Conservation (phyloP, 371 early-diverging fungal species). For the Globomyces sp. region DNA sequence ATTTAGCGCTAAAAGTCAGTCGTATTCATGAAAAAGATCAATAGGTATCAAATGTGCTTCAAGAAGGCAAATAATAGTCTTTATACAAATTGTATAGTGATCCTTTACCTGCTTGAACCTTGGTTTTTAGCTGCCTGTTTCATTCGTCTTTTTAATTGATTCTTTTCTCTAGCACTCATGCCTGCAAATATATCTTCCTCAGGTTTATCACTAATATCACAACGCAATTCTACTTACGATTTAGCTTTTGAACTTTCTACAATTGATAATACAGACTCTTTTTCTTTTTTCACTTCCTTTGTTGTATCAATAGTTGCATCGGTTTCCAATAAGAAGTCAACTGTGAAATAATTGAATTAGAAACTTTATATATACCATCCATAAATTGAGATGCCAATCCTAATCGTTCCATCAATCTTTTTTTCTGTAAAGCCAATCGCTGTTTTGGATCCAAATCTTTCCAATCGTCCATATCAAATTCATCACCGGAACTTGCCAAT, state of each 20-base stretch:
- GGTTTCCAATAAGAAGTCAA: conserved; percentile 67
- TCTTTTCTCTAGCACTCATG: conserved; percentile 88
- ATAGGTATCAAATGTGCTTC: conserved; percentile 20
- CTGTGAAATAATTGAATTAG: conserved; percentile 36
- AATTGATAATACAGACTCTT: not conserved
- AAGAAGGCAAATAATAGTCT: not conserved
- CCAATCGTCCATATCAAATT: conserved; percentile 80
- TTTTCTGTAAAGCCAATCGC: conserved; percentile 77
- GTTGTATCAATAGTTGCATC: conserved; percentile 47
- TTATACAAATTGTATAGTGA: too few relatives aligned
- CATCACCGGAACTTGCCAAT: conserved; percentile 62
- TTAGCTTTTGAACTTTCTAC: not conserved
- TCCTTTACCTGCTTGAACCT: conserved; percentile 30
- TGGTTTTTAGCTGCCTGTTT: conserved; percentile 79
- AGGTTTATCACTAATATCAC: not conserved
- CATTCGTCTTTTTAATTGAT: conserved; percentile 82
- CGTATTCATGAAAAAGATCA: conserved; percentile 11
- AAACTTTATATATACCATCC: conserved; percentile 59
- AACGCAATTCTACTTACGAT: not conserved
- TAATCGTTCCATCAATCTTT: conserved; percentile 77
- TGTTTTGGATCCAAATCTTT: conserved; percentile 80
- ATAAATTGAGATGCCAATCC: conserved; percentile 87
- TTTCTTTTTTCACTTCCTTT: conserved; percentile 11
- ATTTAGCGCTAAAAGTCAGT: conserved; percentile 22
- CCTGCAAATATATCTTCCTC: conserved; percentile 55